A percentile compares a stretch with the other conserved stretches of the same genome.
Conservation (phyloP, 306 rosid genomes). For the Comarum palustre region DNA sequence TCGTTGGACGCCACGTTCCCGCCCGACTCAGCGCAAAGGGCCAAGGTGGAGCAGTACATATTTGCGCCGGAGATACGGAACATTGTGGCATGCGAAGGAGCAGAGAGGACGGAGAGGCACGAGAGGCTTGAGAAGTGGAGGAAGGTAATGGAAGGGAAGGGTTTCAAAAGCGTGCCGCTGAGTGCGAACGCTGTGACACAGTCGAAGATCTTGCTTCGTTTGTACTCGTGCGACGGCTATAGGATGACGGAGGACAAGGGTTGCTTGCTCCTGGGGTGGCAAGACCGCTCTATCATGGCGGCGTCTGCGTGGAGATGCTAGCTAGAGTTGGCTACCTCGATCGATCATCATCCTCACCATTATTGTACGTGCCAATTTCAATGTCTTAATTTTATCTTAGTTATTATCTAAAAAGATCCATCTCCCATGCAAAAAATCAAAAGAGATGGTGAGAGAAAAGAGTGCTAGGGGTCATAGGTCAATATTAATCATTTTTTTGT, state of each 20-base stretch:
- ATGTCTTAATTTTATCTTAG: neutral
- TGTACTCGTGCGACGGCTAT: slow-evolving; percentile 80
- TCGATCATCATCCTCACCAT: neutral
- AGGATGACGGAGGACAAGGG: slow-evolving; percentile 80
- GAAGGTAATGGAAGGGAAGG: slow-evolving; percentile 83
- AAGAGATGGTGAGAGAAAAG: neutral
- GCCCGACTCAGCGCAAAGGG: slow-evolving; percentile 64
- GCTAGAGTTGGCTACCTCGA: slow-evolving; percentile 31
- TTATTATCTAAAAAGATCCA: neutral
- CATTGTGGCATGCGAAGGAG: slow-evolving; percentile 78
- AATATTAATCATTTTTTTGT: slow-evolving; percentile 5
- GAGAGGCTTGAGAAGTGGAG: slow-evolving; percentile 93
- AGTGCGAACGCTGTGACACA: slow-evolving; percentile 91
- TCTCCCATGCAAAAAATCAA: neutral
- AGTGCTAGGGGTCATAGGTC: neutral
- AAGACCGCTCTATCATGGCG: slow-evolving; percentile 67
- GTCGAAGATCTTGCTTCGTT: slow-evolving; percentile 71
- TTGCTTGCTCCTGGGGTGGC: slow-evolving; percentile 88
- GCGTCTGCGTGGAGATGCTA: slow-evolving; percentile 93
- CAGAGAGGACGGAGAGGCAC: slow-evolving; percentile 70
- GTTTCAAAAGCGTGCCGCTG: slow-evolving; percentile 63
- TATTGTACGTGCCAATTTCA: slow-evolving; percentile 1
- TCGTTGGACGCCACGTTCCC: slow-evolving; percentile 87
- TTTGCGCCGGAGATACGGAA: slow-evolving; percentile 83
- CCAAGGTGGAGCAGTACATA: slow-evolving; percentile 91